Evolutionary conservation across 2,329 filamentous ascomycete genomes (phyloP).

Genomic region (Chaetomiaceae sp.): DNA sequence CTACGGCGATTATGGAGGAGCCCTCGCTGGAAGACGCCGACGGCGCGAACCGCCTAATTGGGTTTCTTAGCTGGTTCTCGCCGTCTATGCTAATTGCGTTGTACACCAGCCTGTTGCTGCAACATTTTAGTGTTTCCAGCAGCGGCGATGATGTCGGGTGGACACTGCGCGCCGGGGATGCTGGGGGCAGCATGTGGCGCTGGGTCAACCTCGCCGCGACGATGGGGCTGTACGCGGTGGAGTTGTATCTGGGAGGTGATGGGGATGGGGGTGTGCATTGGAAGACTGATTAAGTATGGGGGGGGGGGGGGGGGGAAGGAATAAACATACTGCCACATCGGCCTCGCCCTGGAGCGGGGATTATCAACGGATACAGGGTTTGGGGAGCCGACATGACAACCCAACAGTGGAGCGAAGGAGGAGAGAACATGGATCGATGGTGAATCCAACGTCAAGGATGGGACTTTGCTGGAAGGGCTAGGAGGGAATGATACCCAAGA

Average conservation of each 20-base stretch:
- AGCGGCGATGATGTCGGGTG: constrained; percentile 64
- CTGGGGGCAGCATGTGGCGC: constrained; percentile 80
- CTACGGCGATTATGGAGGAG: constrained; percentile 74
- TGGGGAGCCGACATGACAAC: background rate
- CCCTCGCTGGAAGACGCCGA: constrained; percentile 81
- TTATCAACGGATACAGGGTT: too few species aligned
- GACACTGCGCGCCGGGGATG: constrained; percentile 76
- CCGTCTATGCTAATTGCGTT: constrained; percentile 92
- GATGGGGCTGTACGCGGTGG: constrained; percentile 83
- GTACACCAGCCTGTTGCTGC: constrained; percentile 90
- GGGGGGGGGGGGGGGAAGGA: too few species aligned
- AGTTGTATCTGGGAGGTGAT: constrained; percentile 79
- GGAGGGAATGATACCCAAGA: constrained; percentile 13
- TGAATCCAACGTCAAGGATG: background rate
- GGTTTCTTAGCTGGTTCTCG: constrained; percentile 86
- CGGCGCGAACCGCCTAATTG: constrained; percentile 71
- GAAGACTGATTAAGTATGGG: constrained; percentile 71
- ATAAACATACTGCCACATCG: too few species aligned
- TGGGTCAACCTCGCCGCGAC: constrained; percentile 91
- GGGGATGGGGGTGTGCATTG: constrained; percentile 77
- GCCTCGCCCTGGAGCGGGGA: too few species aligned
- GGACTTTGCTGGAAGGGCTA: background rate
- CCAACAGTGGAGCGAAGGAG: background rate
- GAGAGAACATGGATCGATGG: background rate
- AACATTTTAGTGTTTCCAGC: constrained; percentile 77